phyloP scores from a whole-genome alignment of 2,329 filamentous ascomycete genomes.

The Westerdykella aurantiaca region DNA sequence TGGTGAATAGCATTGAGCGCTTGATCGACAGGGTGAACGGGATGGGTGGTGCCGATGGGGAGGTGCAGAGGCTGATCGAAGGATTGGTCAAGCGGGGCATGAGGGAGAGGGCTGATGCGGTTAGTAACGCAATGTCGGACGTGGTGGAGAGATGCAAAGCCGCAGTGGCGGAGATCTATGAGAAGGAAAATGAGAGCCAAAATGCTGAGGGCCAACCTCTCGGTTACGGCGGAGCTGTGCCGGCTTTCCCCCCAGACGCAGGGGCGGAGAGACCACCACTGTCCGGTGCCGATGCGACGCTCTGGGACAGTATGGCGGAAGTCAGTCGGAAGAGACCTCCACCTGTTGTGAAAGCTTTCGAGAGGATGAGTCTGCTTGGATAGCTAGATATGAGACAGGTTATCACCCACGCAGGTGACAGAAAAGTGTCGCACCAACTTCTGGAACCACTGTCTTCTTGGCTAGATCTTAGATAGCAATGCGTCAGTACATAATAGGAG shows the following conservation, averaged over 20 bases:
- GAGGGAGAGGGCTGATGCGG: conserved; percentile 76
- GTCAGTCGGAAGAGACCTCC: conserved; percentile 39
- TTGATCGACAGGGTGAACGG: conserved; percentile 77
- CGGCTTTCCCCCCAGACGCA: conserved; percentile 9
- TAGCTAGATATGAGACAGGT: conserved; percentile 1
- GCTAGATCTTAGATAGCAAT: too few species aligned
- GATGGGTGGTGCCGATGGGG: conserved; percentile 52
- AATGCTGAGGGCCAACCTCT: not conserved
- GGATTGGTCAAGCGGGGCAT: conserved; percentile 75
- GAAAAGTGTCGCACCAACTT: too few species aligned
- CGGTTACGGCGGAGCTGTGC: conserved; percentile 11
- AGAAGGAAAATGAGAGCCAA: conserved; percentile 3
- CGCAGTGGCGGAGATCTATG: conserved; percentile 55
- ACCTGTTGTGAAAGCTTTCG: conserved; percentile 50
- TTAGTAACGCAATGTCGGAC: conserved; percentile 68
- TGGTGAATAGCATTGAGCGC: conserved; percentile 78
- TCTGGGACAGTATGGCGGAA: conserved; percentile 42
- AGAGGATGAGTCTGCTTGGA: conserved; percentile 37
- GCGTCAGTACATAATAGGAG: too few species aligned
- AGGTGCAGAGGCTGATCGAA: conserved; percentile 68
- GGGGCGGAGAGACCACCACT: conserved; percentile 22
- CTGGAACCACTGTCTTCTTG: too few species aligned
- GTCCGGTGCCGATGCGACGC: conserved; percentile 41
- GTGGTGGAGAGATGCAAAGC: conserved; percentile 64
- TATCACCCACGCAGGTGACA: too few species aligned